These are phyloP conservation scores for Malbranchea zuffiana DNA, from an alignment of 2,329 filamentous ascomycete species.

Conservation along the genomic window DNA sequence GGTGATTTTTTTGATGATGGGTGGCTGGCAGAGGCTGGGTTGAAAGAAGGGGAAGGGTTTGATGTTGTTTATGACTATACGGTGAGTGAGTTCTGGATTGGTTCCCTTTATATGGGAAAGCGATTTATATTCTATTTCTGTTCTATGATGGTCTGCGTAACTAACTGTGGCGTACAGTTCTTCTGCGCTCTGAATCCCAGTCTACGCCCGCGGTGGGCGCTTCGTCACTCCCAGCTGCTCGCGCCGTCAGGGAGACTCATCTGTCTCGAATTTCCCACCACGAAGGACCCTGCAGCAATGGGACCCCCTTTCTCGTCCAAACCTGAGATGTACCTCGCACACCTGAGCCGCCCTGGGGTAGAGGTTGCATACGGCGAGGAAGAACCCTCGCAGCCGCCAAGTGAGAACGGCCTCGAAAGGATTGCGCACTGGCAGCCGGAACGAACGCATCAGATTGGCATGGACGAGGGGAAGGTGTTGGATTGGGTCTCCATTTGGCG, in stretches of 20 bases:
- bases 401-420: slow-evolving; percentile 31
- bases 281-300: slow-evolving; percentile 52
- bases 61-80: slow-evolving; percentile 53
- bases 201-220: slow-evolving; percentile 48
- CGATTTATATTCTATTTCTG: slow-evolving; percentile 1
- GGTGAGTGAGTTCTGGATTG: too few relatives aligned
- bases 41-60: slow-evolving; percentile 28
- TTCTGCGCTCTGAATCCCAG: slow-evolving; percentile 48
- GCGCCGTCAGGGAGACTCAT: slow-evolving; percentile 44
- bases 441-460: slow-evolving; percentile 46
- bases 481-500: slow-evolving; percentile 38
- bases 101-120: too few relatives aligned
- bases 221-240: slow-evolving; percentile 45
- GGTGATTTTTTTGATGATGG: slow-evolving; percentile 38
- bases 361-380: slow-evolving; percentile 50
- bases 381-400: slow-evolving; percentile 37
- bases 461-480: slow-evolving; percentile 32
- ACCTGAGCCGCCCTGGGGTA: slow-evolving; percentile 59
- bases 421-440: slow-evolving; percentile 47
- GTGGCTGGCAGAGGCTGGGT: slow-evolving; percentile 28
- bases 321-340: slow-evolving; percentile 58
- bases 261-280: slow-evolving; percentile 67
- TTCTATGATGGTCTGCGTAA: slow-evolving; percentile 4
- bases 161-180: slow-evolving; percentile 36
- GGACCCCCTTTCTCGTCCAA: slow-evolving; percentile 66